A percentile compares a stretch with the other conserved stretches of the same genome.
Conservation (phyloP, 2,329 filamentous ascomycete species). For the Aspergillus spinulosporus region DNA sequence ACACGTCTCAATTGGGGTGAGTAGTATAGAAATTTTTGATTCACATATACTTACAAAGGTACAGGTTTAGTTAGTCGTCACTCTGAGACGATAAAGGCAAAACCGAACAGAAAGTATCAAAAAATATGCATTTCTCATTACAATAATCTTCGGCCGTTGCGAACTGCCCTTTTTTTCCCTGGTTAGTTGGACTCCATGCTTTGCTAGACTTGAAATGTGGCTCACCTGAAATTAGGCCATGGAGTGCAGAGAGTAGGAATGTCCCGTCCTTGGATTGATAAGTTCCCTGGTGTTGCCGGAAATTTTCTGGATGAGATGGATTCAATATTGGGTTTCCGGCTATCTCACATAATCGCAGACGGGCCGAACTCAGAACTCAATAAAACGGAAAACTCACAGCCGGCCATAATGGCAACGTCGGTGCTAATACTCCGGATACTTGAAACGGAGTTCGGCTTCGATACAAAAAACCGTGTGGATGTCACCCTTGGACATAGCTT, state of each 20-base stretch:
- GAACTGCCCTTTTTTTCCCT: constrained; percentile 52
- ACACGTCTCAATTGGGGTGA: constrained; percentile 7
- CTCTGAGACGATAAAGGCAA: neutral
- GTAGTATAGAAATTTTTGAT: neutral
- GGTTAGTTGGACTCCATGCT: constrained; percentile 31
- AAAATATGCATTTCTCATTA: constrained; percentile 8
- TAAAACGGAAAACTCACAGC: constrained; percentile 83
- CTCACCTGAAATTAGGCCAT: constrained; percentile 60
- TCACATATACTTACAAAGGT: neutral
- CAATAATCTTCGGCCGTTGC: constrained; percentile 26
- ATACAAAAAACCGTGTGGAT: constrained; percentile 68
- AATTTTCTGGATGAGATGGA: constrained; percentile 87
- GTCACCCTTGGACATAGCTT: constrained; percentile 87
- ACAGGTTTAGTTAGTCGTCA: constrained; percentile 3
- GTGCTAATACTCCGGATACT: constrained; percentile 85
- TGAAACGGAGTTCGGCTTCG: constrained; percentile 80
- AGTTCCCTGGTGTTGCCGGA: constrained; percentile 75
- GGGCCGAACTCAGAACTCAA: constrained; percentile 78
- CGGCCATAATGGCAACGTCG: constrained; percentile 93
- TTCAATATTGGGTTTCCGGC: constrained; percentile 67
- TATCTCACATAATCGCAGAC: constrained; percentile 75
- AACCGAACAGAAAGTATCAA: neutral
- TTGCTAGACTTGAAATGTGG: neutral
- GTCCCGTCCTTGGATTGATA: constrained; percentile 79
- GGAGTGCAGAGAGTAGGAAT: constrained; percentile 88